A percentile compares a stretch with the other conserved stretches of the same genome.
phyloP scores from a whole-genome alignment of 2,329 filamentous ascomycete genomes.

The Fusarium miscanthi region DNA sequence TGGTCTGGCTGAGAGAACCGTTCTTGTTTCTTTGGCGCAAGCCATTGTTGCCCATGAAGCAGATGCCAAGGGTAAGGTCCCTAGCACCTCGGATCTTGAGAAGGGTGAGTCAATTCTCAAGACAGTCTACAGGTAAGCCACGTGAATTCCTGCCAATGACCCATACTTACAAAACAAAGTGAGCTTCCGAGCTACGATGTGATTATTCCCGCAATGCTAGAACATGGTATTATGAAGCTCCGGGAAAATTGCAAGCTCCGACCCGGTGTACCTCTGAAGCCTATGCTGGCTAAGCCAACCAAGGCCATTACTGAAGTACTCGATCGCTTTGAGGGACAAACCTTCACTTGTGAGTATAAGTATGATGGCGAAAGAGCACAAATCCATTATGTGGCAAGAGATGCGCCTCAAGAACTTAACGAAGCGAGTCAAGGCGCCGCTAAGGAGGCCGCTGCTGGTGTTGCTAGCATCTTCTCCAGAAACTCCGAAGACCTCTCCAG shows the following conservation, averaged over 20 bases:
- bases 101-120: slow-evolving; percentile 89
- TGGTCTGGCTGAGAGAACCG: slow-evolving; percentile 90
- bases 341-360: slow-evolving; percentile 98
- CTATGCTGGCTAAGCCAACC: slow-evolving; percentile 98
- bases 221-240: slow-evolving; percentile 86
- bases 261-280: slow-evolving; percentile 93
- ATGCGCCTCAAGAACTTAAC: slow-evolving; percentile 75
- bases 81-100: slow-evolving; percentile 80
- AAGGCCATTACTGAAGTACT: slow-evolving; percentile 98
- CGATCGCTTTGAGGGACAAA: slow-evolving; percentile 93
- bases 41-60: slow-evolving; percentile 88
- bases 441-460: slow-evolving; percentile 75
- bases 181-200: slow-evolving; percentile 96
- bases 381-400: slow-evolving; percentile 94
- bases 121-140: slow-evolving; percentile 81
- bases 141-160: background rate
- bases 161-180: slow-evolving; percentile 62
- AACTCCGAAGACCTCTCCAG: slow-evolving; percentile 98
- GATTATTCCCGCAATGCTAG: slow-evolving; percentile 88
- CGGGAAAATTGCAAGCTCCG: slow-evolving; percentile 89
- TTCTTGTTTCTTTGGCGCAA: slow-evolving; percentile 89
- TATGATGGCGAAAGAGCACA: slow-evolving; percentile 99
- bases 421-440: slow-evolving; percentile 69
- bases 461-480: slow-evolving; percentile 94
- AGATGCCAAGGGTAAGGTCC: slow-evolving; percentile 74